Evolutionary conservation across 2,329 filamentous ascomycete species (phyloP), one percentile per base, ranked within the genome.

Genomic region (Alternaria solani): DNA sequence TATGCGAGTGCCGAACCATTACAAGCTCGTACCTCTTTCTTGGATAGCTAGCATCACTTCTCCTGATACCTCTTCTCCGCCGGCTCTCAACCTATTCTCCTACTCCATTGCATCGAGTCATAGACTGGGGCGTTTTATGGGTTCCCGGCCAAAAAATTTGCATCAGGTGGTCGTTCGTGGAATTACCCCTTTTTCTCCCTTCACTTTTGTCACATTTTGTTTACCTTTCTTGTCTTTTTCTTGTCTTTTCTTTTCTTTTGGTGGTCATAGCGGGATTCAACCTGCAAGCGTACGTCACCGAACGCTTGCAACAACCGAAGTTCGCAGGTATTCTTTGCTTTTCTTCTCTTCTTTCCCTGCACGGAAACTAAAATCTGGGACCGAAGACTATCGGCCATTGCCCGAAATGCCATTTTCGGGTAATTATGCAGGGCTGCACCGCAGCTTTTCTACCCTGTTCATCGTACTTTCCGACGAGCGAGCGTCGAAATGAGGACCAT

Each of bases 1-100:
- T 66, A 62, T 69, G 38, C 43, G 47, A 49, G 25, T 44, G 59
- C 61, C 66, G 58, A 61, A 67, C 56, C 60, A 64, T 68, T 54
- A 68, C 61, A 57, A 62, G 65, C 59, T 51, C 28, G 30, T 32
- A n/a, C 65, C 38, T 42, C 51, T 63, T 68, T 55, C 59, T 60
- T 57, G 61, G 64, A 66, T 64, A 63, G 60, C 67, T 47, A 63
- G 67, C 70, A 72, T 73, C 65, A 69, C 70, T 73, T 73, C 67
- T 64, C 65, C 61, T 46, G 63, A 39, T 48, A 63, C 59, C 26
- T 38, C 39, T 54, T 55, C 44, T 48, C 57, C 57, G 41, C 18
- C 47, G 36, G 28, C 51, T 63, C 51, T 55, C 51, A 26, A 57
- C 25, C 28, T 46, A 58, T 64, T 57, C 47, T 57, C 53, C 52